Base-by-base conservation (phyloP, 2,329 filamentous ascomycete genomes). In the Ophiostoma sp. region DNA sequence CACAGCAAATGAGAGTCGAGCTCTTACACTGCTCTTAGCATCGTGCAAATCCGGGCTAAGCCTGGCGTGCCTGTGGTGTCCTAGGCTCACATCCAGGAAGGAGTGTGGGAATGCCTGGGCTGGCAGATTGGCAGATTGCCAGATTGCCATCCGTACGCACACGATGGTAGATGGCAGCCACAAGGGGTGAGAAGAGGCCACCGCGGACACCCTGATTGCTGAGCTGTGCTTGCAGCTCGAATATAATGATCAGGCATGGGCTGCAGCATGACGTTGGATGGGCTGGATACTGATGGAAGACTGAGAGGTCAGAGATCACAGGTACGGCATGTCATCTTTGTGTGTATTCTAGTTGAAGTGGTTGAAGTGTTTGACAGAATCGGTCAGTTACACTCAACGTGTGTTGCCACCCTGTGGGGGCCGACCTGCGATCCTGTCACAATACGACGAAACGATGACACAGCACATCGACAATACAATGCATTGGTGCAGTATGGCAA, bases 1-100 rank as follows among this genome's bases (percentile, higher is more conserved):
- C 33, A 70, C 52, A 67, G 69, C 69, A 41, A 70, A 70, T 70
- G 68, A 35, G 68, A 39, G 48, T 7, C 64, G n/a, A 15, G 15
- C 48, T 67, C 64, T 70, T 67, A 70, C 68, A 70, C 64, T 69
- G 39, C 11, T 13, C 31, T 62, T 67, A 35, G 64, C 35, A 27
- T 62, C 23, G 35, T 6, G 52, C 69, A 33, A 31, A 60, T 4
- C 52, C n/a, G 52, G 57, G 57, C 57, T 33, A 10, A 33, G 57
- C 57, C 27, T 62, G 11, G 52, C 23, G n/a, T 39, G 36, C 36
- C 36, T 39, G 36, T 8, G 10, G 36, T 39, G 13, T 39, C 36
- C 36, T 39, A 39, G 1, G 10, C 10, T 39, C 36, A 39, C 36
- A 39, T 39, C 36, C 13, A 10, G 13, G 36, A 39, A 39, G 36